These are phyloP conservation scores for Kwoniella shivajii DNA, from an alignment of 1,284 basidiomycete genomes.

Conservation along the genomic window DNA sequence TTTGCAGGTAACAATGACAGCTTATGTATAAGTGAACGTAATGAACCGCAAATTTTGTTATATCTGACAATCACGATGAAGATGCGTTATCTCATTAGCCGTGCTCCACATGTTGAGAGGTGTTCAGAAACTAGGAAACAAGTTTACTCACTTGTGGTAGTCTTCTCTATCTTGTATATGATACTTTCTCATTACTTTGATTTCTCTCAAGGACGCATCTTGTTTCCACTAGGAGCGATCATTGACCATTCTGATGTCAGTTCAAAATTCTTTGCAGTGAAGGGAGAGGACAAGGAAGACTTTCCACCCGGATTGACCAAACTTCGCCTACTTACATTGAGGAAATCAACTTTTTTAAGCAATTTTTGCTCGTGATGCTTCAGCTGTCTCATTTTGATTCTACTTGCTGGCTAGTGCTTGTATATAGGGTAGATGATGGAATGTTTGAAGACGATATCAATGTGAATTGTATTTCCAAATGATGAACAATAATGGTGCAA, in stretches of 20 bases:
- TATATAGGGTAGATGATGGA: not conserved
- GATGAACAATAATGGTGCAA: too few species aligned
- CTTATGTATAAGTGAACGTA: constrained; percentile 83
- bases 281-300: not conserved
- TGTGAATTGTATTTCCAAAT: too few species aligned
- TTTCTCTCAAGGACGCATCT: constrained; percentile 87
- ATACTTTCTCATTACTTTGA: constrained; percentile 93
- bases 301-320: not conserved
- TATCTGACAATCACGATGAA: too few species aligned
- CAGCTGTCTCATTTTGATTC: constrained; percentile 82
- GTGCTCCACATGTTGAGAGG: not conserved
- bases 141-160: constrained; percentile 76
- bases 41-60: constrained; percentile 89
- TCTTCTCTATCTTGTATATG: constrained; percentile 94
- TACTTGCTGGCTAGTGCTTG: not conserved
- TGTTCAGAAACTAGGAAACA: not conserved
- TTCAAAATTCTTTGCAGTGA: not conserved
- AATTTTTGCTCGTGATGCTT: constrained; percentile 93
- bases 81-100: not conserved
- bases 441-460: not conserved
- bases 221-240: constrained; percentile 79
- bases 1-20: constrained; percentile 83
- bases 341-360: constrained; percentile 92
- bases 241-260: constrained; percentile 2
- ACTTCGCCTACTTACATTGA: constrained; percentile 64